These are phyloP conservation scores for Dryas integrifolia DNA, from an alignment of 331 rosid genomes.

Conservation along the genomic window DNA sequence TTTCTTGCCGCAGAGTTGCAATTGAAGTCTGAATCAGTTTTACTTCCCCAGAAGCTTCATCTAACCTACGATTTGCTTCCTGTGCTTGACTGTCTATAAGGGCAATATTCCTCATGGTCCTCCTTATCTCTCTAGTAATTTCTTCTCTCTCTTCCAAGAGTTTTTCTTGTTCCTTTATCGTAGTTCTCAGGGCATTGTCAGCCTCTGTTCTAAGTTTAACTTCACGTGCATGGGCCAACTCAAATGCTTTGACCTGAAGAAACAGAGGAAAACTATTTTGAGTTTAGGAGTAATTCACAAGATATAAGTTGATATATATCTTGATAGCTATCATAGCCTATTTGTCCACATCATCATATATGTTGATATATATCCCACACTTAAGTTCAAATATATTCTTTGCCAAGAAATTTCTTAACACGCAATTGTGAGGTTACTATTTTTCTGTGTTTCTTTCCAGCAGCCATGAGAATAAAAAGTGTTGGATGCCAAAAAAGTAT, in stretches of 20 bases:
- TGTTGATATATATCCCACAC: background rate
- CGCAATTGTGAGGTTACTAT: background rate
- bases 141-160: conserved; percentile 53
- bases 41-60: conserved; percentile 64
- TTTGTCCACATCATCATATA: background rate
- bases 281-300: conserved; percentile 17
- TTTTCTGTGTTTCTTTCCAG: too few relatives aligned
- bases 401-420: conserved; percentile 16
- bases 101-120: conserved; percentile 63
- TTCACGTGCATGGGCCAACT: conserved; percentile 49
- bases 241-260: conserved; percentile 51
- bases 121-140: conserved; percentile 46
- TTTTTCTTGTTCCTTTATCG: conserved; percentile 55
- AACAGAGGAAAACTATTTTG: background rate
- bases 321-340: background rate
- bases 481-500: background rate
- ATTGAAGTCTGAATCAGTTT: conserved; percentile 67
- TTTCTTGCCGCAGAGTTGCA: conserved; percentile 65
- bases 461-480: background rate
- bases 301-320: background rate
- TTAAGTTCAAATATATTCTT: background rate
- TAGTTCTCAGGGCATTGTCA: conserved; percentile 48
- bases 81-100: conserved; percentile 57
- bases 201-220: conserved; percentile 50
- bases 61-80: conserved; percentile 62